These are phyloP conservation scores for Colletotrichum navitas DNA, from an alignment of 2,329 filamentous ascomycete species.

Conservation along the genomic window DNA sequence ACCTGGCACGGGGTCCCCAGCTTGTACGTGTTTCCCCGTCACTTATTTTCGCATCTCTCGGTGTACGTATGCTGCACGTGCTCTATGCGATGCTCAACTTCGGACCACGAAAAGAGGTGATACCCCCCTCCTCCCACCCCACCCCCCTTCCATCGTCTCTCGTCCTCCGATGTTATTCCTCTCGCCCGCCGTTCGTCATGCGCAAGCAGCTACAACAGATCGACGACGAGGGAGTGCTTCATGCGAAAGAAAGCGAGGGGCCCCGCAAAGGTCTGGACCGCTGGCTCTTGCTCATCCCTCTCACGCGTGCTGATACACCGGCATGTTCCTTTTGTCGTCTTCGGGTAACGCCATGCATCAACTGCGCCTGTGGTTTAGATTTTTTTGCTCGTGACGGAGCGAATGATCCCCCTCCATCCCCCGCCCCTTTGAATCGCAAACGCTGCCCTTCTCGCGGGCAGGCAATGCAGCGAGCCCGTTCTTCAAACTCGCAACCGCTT, in stretches of 20 bases:
- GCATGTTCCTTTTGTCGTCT: not conserved
- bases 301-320: constrained; percentile 17
- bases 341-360: not conserved
- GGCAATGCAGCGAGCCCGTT: no score
- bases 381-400: not conserved
- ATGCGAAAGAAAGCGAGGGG: constrained; percentile 14
- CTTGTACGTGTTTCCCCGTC: not conserved
- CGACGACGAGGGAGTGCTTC: constrained; percentile 33
- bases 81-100: constrained; percentile 17
- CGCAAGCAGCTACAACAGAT: constrained; percentile 36
- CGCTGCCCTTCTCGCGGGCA: not conserved
- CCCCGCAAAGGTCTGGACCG: constrained; percentile 36
- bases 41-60: not conserved
- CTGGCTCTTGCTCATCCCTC: constrained; percentile 23
- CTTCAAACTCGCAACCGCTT: not conserved
- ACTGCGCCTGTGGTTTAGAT: not conserved
- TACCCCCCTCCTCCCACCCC: constrained; percentile 13
- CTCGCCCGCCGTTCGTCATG: constrained; percentile 24
- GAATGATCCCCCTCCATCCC: not conserved
- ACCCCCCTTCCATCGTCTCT: not conserved
- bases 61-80: not conserved
- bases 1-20: not conserved
- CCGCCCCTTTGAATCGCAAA: not conserved
- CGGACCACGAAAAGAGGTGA: constrained; percentile 31
- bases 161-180: not conserved